Evolutionary conservation across 371 early-diverging fungal species (phyloP).

Genomic region (Mortierella sp.): DNA sequence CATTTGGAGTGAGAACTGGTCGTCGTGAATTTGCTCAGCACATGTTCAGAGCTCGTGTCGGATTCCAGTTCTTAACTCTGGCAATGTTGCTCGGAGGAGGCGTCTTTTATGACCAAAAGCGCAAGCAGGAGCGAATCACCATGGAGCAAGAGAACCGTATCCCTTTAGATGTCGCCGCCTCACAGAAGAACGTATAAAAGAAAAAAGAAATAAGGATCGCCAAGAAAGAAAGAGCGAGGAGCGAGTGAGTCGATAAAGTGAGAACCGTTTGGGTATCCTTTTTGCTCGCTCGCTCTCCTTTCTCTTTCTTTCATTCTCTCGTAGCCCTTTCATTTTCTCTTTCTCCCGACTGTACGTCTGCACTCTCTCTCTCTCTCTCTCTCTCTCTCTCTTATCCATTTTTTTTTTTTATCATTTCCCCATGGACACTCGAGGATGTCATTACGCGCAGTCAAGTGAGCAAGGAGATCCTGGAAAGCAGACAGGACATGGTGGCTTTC

Average conservation of each 20-base stretch:
- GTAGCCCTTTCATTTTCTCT: background rate
- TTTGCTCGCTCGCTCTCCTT: background rate
- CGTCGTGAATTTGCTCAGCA: constrained; percentile 54
- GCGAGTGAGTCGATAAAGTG: background rate
- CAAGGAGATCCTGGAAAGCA: no score
- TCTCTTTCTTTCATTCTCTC: background rate
- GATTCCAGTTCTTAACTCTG: constrained; percentile 52
- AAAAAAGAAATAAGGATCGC: background rate
- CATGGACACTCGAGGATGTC: no score
- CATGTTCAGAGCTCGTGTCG: constrained; percentile 54
- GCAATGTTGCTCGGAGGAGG: constrained; percentile 51
- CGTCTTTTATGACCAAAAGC: constrained; percentile 48
- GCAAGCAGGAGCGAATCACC: constrained; percentile 52
- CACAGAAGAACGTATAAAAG: constrained; percentile 26
- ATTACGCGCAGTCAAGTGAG: no score
- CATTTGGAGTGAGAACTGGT: constrained; percentile 52
- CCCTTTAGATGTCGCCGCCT: constrained; percentile 14
- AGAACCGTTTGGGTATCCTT: no score
- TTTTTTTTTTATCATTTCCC: no score
- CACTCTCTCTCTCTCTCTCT: no score
- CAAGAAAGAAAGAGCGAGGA: background rate
- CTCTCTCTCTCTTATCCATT: no score
- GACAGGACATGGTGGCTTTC: no score
- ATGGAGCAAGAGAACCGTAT: constrained; percentile 22
- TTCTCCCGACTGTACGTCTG: no score